Base-by-base conservation (phyloP, 257 asterid genomes). In the Mentha longifolia region DNA sequence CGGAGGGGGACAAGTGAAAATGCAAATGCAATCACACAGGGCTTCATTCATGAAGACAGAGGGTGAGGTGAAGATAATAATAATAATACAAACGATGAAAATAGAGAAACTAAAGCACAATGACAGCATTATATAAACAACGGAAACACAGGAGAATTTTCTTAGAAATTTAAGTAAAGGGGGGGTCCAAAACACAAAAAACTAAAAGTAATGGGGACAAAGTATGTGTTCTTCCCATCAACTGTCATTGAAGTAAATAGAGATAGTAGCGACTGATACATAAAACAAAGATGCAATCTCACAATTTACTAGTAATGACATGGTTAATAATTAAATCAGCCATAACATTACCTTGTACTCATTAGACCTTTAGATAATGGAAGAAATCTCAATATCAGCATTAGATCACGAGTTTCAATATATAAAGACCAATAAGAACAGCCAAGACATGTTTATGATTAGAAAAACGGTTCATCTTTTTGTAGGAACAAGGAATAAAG, bases 261-360 rank as follows among this genome's bases (percentile, higher is more conserved):
- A 64, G 54, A 49, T 31, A 56, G 46, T 51, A 63, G 56, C 59
- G 67, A 45, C 25, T 22, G 25, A 22, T 22, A 22, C 39, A 62
- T 65, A 72, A 67, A 60, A 49, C 71, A 64, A 58, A 46, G 59
- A 61, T 55, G 25, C 65, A 73, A 74, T 66, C 74, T 54, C 68
- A 76, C 67, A 17, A 25, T 54, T 47, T 17, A 69, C 46, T 51
- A 19, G 54, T 67, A 72, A 59, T 39, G 8, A 51, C 37, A 59
- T 65, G 45, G 75, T 16, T 22, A 57, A 51, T 37, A 66, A 58
- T 66, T 61, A 60, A 46, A 67, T 62, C 30, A 35, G 22, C 60
- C 74, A 28, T 72, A 28, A 28, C 33, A 56, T 62, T 74, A 73
- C 81, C 81, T 64, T 51, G 61, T 14, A 75, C 61, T 25, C 51